Percentiles rank a stretch among this genome's conserved stretches.
Evolutionary conservation across 2,329 filamentous ascomycete genomes (phyloP).

Genomic region (Falciphora oryzae): DNA sequence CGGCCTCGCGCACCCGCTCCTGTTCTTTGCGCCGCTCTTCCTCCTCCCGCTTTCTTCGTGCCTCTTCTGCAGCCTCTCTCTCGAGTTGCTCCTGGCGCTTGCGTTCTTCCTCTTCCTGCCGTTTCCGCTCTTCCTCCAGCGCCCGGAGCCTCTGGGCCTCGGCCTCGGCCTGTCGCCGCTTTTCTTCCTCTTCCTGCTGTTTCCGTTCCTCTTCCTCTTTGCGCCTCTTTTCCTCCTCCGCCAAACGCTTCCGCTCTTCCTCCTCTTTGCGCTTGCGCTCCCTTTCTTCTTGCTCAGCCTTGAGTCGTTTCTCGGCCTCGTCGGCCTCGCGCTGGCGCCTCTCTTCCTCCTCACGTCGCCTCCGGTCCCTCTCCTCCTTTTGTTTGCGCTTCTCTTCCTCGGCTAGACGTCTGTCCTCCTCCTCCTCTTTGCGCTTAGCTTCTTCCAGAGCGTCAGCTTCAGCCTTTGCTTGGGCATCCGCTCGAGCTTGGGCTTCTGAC

Average conservation of each 20-base stretch:
- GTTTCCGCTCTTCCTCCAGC: constrained; percentile 21
- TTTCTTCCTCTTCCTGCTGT: constrained; percentile 29
- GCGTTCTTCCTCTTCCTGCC: constrained; percentile 40
- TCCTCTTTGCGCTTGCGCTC: constrained; percentile 24
- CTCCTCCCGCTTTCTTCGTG: constrained; percentile 44
- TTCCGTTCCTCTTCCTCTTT: constrained; percentile 26
- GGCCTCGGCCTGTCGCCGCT: constrained; percentile 21
- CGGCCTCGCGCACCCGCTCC: constrained; percentile 43
- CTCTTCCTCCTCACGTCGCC: constrained; percentile 31
- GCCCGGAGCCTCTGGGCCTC: constrained; percentile 24
- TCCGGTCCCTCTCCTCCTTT: constrained; percentile 28
- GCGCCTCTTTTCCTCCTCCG: constrained; percentile 21
- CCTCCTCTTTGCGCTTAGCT: constrained; percentile 25
- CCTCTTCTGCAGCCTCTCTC: constrained; percentile 43
- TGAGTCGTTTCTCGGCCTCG: constrained; percentile 21
- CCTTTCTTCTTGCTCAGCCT: constrained; percentile 21
- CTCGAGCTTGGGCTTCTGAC: constrained; percentile 11
- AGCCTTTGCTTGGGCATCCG: constrained; percentile 16
- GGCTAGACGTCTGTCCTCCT: constrained; percentile 21
- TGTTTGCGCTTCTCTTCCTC: constrained; percentile 30
- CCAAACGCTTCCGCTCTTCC: constrained; percentile 23
- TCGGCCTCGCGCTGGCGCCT: constrained; percentile 27
- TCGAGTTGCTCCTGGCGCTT: constrained; percentile 38
- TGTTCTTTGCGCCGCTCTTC: constrained; percentile 46
- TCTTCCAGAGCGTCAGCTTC: constrained; percentile 24